Evolutionary conservation across 2,329 filamentous ascomycete genomes (phyloP), one percentile per base, ranked within the genome.

Genomic region (Scedosporium aurantiacum): DNA sequence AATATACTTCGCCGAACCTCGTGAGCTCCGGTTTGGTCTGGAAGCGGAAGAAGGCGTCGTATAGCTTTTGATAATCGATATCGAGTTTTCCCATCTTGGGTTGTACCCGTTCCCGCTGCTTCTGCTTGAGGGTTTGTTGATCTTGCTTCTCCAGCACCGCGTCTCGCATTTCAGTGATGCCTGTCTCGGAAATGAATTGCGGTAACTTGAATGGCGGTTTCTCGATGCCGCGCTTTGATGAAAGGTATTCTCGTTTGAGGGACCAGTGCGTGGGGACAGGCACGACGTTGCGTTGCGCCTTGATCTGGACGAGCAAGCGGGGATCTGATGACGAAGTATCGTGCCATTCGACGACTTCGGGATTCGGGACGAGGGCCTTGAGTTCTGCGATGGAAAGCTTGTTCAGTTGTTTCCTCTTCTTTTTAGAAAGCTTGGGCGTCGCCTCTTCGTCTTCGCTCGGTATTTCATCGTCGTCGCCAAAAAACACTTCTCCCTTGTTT

Each of bases 1-100:
- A 97, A 74, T 99, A 99, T n/a, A 99, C 92, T 73, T 99, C 94
- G 47, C 94, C 94, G 68, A 96, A 99, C 52, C 92, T 84, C 37
- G 94, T 97, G 65, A 99, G 78, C 67, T 91, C 87, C 0, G 94
- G 94, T 75, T 99, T 99, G 47, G 91, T 96, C 76, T 99, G 94
- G 71, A 96, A 95, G 63, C 91, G 85, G 79, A 99, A 99, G 79
- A 99, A 99, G 3, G 94, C 94, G 71, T 97, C 94, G 76, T 97
- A 97, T 61, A 97, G 85, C 73, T 94, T 97, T 71, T 96, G 91
- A 73, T 99, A 99, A 74, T 99, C 94, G 67, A 99, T 97, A 72
- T 99, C 94, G 58, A 99, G 81, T 73, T 94, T 95, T 64, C 94
- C 94, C 83, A 97, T 94, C 76, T 97, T 97, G 28, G 91, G 91